Base-by-base conservation (phyloP, 345 rosid species). In the Salix caprea region DNA sequence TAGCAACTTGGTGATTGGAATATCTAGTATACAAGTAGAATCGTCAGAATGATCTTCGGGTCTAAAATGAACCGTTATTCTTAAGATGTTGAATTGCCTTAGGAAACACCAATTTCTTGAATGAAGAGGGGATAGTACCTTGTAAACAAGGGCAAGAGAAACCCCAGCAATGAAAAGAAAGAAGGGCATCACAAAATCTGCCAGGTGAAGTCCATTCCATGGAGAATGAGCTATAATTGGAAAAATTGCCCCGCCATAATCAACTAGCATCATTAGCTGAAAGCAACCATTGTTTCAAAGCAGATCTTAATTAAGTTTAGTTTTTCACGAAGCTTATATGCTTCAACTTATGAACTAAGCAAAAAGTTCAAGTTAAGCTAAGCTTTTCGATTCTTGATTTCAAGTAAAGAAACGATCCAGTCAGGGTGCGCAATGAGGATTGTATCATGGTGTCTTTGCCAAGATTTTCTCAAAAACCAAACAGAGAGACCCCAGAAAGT, bases 141-240 rank as follows among this genome's bases (percentile, higher is more conserved):
- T 86, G 72, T 86, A 82, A 74, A 80, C 83, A 68, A 86, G 84
- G 4, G 89, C 89, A 14, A 80, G 84, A 77, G 87, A 86, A 40
- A 84, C 81, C 14, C 87, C 89, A 60, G 82, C 80, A n/a, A 78
- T n/a, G 48, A 84, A 84, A 48, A 86, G 87, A 70, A 86, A 86
- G 69, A 84, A 86, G 1, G 89, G 89, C 87, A 86, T 84, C 44
- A 86, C 89, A 73, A 84, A 78, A 80, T 86, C 89, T 16, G 89
- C 89, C 78, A 86, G 69, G 46, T 46, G 86, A 60, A 82, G 83
- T 5, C 87, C 89, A 19, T 84, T 81, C 89, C 89, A 84, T 0
- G 89, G 87, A 46, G 87, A 80, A 74, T 86, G 89, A 68, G 82
- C 86, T 56, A 84, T 78, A 15, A 74, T 70, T 32, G 87, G 86